These are phyloP conservation scores for Colletotrichum nymphaeae DNA, from an alignment of 2,329 filamentous ascomycete species.

Conservation along the genomic window DNA sequence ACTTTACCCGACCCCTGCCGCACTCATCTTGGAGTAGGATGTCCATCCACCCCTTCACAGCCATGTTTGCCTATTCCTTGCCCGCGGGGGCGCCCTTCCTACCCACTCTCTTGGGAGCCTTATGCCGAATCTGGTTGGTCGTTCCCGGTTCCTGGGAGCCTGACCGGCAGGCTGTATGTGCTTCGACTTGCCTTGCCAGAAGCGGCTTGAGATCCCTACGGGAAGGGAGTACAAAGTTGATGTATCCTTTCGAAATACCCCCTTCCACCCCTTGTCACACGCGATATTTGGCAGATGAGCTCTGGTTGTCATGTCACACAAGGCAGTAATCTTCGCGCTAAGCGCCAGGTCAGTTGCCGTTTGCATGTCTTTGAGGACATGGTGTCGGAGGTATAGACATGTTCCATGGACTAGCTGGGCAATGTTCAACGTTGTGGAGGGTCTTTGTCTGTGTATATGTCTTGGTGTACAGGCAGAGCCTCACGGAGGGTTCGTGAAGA, in stretches of 20 bases:
- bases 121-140: conserved; percentile 9
- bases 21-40: neutral
- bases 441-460: neutral
- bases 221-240: neutral
- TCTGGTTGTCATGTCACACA: conserved; percentile 6
- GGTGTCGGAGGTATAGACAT: conserved; percentile 9
- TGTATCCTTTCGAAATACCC: neutral
- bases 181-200: neutral
- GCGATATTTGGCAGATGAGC: neutral
- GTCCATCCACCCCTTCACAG: neutral
- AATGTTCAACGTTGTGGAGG: neutral
- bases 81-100: conserved; percentile 9
- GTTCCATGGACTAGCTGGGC: neutral
- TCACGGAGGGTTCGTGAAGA: neutral
- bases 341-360: neutral
- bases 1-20: neutral
- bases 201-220: neutral
- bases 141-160: conserved; percentile 27
- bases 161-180: neutral
- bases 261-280: neutral
- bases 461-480: neutral
- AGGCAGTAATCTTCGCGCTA: neutral
- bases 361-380: neutral
- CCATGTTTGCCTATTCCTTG: conserved; percentile 26
- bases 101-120: conserved; percentile 10